Evolutionary conservation across 1,284 basidiomycete species (phyloP).

Genomic region (Agaricales sp.): DNA sequence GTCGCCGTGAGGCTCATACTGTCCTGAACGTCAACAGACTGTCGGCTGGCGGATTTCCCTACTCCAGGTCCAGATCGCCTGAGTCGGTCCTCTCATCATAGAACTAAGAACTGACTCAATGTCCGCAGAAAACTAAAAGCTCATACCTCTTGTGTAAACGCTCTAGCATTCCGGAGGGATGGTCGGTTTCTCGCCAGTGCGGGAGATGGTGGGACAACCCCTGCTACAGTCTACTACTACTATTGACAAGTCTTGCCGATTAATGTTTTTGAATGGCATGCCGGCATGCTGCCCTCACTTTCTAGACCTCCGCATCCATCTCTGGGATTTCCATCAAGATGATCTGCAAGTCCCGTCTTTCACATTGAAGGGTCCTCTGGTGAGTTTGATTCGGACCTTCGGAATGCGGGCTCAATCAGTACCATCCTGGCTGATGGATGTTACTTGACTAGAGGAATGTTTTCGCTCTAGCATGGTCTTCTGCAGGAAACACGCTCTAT

Average conservation of each 20-base stretch:
- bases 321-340: slow-evolving; percentile 68
- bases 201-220: slow-evolving; percentile 66
- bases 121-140: slow-evolving; percentile 15
- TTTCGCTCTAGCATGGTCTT: slow-evolving; percentile 59
- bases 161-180: slow-evolving; percentile 51
- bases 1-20: too few species aligned
- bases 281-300: not conserved
- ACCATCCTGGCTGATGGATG: not conserved
- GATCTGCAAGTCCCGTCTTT: slow-evolving; percentile 35
- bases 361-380: slow-evolving; percentile 39
- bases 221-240: too few species aligned
- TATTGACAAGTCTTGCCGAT: slow-evolving; percentile 13
- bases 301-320: slow-evolving; percentile 45
- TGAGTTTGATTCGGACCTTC: slow-evolving; percentile 17
- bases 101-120: too few species aligned
- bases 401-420: not conserved
- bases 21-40: not conserved
- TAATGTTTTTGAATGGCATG: slow-evolving; percentile 5
- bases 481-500: slow-evolving; percentile 47
- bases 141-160: slow-evolving; percentile 67
- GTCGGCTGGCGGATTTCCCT: not conserved
- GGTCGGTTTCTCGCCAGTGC: slow-evolving; percentile 67
- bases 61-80: not conserved
- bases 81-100: too few species aligned
- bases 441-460: slow-evolving; percentile 45